These are phyloP conservation scores for Sordariomycetes sp. DNA, from an alignment of 2,329 filamentous ascomycete genomes.

Conservation along the genomic window DNA sequence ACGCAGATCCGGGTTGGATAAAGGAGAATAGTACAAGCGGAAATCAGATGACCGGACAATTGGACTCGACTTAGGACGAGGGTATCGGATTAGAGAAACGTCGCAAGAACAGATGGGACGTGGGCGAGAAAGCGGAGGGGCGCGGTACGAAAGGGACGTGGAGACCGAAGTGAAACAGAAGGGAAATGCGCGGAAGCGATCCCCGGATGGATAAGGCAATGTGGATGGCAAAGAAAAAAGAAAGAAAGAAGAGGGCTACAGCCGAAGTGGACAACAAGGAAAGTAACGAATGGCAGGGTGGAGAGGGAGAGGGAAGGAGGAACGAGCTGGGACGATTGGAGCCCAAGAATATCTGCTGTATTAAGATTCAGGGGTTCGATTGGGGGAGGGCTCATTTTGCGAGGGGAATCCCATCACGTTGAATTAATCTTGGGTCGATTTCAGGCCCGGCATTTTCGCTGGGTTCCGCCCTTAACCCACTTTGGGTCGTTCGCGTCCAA, in stretches of 20 bases:
- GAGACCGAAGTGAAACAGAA: conserved; percentile 4
- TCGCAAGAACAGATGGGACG: not conserved
- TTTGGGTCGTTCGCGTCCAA: not conserved
- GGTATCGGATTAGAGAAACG: not conserved
- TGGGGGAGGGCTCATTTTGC: not conserved
- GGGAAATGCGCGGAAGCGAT: not conserved
- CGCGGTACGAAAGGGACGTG: not conserved
- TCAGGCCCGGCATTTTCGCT: not conserved
- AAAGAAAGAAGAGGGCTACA: not conserved
- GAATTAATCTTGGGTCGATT: conserved; percentile 4
- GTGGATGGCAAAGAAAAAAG: not conserved
- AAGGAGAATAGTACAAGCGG: not conserved
- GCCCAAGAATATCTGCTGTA: conserved; percentile 1
- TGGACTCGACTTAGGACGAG: too few relatives aligned
- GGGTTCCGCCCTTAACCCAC: not conserved
- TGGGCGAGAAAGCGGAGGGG: not conserved
- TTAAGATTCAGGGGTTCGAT: conserved; percentile 5
- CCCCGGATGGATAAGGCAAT: not conserved
- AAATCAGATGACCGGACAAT: not conserved
- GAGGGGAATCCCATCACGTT: conserved; percentile 2
- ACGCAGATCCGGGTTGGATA: not conserved
- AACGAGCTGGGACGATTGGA: not conserved
- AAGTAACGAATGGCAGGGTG: not conserved
- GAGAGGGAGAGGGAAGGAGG: conserved; percentile 1
- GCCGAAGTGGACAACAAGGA: conserved; percentile 1